Conservation (phyloP, 2,329 filamentous ascomycete species). For the Cladosporium sphaerospermum region DNA sequence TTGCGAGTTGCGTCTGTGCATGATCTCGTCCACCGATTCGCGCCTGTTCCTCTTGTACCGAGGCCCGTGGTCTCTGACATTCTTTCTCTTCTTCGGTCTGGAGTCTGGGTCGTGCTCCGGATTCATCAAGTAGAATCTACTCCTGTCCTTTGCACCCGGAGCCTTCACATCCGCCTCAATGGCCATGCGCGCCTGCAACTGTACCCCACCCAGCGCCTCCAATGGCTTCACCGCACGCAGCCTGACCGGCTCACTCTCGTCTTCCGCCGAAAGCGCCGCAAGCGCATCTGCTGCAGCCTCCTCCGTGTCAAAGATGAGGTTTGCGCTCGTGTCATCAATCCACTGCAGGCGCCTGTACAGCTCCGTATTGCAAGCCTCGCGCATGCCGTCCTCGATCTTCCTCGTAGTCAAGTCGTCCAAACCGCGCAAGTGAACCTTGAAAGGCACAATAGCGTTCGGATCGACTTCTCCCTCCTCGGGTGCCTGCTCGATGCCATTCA, state of each 20-base stretch:
- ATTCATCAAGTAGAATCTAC: constrained; percentile 86
- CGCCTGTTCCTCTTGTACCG: constrained; percentile 15
- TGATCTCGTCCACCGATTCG: constrained; percentile 3
- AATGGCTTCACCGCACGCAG: constrained; percentile 64
- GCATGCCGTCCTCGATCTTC: constrained; percentile 65
- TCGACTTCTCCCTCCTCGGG: constrained; percentile 30
- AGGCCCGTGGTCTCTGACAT: constrained; percentile 9
- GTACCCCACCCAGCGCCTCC: constrained; percentile 60
- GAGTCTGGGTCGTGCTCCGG: constrained; percentile 82
- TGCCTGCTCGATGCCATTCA: constrained; percentile 23
- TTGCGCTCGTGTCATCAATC: constrained; percentile 90
- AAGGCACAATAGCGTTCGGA: constrained; percentile 27
- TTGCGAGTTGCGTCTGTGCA: constrained; percentile 6
- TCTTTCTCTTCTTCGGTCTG: constrained; percentile 40
- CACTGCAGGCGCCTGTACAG: constrained; percentile 68
- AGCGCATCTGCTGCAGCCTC: constrained; percentile 51
- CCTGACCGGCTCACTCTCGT: constrained; percentile 46
- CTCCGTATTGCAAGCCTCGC: constrained; percentile 56
- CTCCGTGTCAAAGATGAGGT: constrained; percentile 65
- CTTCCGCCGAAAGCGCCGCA: constrained; percentile 39
- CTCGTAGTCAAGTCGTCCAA: constrained; percentile 74
- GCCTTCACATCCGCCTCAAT: constrained; percentile 73
- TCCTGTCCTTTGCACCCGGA: constrained; percentile 69
- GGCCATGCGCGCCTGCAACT: constrained; percentile 67
- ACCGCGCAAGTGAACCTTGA: constrained; percentile 78